Conservation (phyloP, 306 rosid species). For the Acacia crassicarpa region DNA sequence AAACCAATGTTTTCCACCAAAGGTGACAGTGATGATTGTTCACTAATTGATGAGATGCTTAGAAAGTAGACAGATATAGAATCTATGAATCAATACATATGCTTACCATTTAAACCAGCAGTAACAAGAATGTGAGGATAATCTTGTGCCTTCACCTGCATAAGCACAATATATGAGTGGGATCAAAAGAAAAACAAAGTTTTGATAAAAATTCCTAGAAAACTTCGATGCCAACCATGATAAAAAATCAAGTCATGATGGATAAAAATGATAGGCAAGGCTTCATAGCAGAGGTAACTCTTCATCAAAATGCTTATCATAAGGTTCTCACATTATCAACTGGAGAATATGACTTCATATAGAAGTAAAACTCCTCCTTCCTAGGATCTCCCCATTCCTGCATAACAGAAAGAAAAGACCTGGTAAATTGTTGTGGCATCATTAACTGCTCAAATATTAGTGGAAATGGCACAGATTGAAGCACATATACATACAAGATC, state of each 20-base stretch:
- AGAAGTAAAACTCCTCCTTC: slow-evolving; percentile 87
- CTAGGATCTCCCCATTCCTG: slow-evolving; percentile 99
- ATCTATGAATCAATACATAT: background rate
- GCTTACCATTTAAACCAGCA: slow-evolving; percentile 88
- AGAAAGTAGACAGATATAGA: background rate
- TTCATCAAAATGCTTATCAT: slow-evolving; percentile 6
- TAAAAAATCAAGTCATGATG: slow-evolving; percentile 12
- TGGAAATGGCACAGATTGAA: background rate
- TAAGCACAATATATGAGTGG: slow-evolving; percentile 33
- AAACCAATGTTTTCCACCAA: slow-evolving; percentile 24
- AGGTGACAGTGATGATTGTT: slow-evolving; percentile 24
- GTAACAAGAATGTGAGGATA: slow-evolving; percentile 88
- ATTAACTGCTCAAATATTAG: slow-evolving; percentile 14
- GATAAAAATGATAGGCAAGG: slow-evolving; percentile 14
- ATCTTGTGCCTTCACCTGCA: slow-evolving; percentile 74
- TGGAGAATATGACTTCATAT: slow-evolving; percentile 96
- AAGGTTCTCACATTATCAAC: slow-evolving; percentile 82
- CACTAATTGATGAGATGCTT: background rate
- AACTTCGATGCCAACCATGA: slow-evolving; percentile 1
- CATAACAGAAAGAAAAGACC: slow-evolving; percentile 35
- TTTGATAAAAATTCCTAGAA: background rate
- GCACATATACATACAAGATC: background rate
- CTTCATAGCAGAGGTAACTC: background rate
- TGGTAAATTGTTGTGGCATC: background rate
- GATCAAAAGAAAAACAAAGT: slow-evolving; percentile 13